phyloP scores from a whole-genome alignment of 331 rosid species.

The Telfairia occidentalis region DNA sequence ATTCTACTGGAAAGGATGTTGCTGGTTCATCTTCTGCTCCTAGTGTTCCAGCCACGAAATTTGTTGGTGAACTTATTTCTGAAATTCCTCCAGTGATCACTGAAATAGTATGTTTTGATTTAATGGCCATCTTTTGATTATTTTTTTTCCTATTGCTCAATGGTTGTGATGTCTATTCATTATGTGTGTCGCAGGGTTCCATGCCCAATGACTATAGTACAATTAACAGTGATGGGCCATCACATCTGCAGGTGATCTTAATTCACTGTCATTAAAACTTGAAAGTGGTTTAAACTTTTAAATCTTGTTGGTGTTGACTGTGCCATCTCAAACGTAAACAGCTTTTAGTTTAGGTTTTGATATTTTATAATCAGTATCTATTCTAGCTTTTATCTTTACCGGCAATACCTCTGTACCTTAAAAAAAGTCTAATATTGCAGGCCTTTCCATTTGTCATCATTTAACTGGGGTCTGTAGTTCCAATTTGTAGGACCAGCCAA shows the following conservation, averaged over 20 bases:
- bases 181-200: constrained; percentile 40
- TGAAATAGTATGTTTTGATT: constrained; percentile 23
- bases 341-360: background rate
- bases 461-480: constrained; percentile 15
- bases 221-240: constrained; percentile 31
- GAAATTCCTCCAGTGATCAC: constrained; percentile 45
- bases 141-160: background rate
- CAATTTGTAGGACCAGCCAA: constrained; percentile 54
- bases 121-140: background rate
- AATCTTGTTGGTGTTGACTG: background rate
- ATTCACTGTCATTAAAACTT: constrained; percentile 18
- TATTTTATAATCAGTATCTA: background rate
- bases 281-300: background rate
- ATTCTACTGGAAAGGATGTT: constrained; percentile 44
- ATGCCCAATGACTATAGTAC: constrained; percentile 28
- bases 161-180: constrained; percentile 11
- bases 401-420: background rate
- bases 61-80: constrained; percentile 65
- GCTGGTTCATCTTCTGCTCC: constrained; percentile 89
- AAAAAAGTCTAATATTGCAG: background rate
- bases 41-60: constrained; percentile 44
- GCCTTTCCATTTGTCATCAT: constrained; percentile 4
- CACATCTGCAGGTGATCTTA: constrained; percentile 51
- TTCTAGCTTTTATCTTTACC: background rate
- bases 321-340: background rate